These are phyloP conservation scores for Phylloporus sp. DNA, from an alignment of 768 basidiomycete species.

Conservation along the genomic window DNA sequence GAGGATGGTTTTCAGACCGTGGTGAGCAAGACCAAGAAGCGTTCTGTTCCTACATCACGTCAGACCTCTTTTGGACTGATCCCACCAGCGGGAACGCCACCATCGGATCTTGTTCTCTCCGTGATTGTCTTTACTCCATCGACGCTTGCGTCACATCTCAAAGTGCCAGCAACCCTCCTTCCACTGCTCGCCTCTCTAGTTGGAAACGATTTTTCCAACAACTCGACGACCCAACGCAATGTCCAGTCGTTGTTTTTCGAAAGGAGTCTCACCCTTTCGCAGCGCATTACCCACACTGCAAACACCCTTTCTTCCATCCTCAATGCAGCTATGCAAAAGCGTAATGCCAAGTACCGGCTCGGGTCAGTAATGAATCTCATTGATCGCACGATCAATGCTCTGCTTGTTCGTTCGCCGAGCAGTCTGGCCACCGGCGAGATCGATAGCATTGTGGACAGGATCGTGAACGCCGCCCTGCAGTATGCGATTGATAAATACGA, in stretches of 20 bases:
- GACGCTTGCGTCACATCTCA: slow-evolving; percentile 56
- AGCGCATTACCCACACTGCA: slow-evolving; percentile 66
- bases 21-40: slow-evolving; percentile 48
- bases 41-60: slow-evolving; percentile 29
- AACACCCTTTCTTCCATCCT: slow-evolving; percentile 51
- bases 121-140: slow-evolving; percentile 58
- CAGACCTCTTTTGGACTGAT: slow-evolving; percentile 36
- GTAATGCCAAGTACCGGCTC: slow-evolving; percentile 50
- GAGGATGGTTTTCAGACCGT: slow-evolving; percentile 59
- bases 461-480: slow-evolving; percentile 70
- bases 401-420: slow-evolving; percentile 47
- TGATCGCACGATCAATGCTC: slow-evolving; percentile 55
- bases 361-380: slow-evolving; percentile 76
- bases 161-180: slow-evolving; percentile 64
- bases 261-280: slow-evolving; percentile 45
- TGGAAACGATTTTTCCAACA: slow-evolving; percentile 74
- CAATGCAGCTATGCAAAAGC: slow-evolving; percentile 43
- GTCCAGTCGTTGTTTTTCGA: slow-evolving; percentile 68
- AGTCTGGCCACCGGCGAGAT: slow-evolving; percentile 56
- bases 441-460: slow-evolving; percentile 57
- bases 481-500: slow-evolving; percentile 67
- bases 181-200: slow-evolving; percentile 75
- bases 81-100: slow-evolving; percentile 42
- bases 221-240: slow-evolving; percentile 42
- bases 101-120: slow-evolving; percentile 45